Evolutionary conservation across 169 alveolate species (phyloP), one percentile per base, ranked within the genome.

Genomic region (Plasmodium relictum): DNA sequence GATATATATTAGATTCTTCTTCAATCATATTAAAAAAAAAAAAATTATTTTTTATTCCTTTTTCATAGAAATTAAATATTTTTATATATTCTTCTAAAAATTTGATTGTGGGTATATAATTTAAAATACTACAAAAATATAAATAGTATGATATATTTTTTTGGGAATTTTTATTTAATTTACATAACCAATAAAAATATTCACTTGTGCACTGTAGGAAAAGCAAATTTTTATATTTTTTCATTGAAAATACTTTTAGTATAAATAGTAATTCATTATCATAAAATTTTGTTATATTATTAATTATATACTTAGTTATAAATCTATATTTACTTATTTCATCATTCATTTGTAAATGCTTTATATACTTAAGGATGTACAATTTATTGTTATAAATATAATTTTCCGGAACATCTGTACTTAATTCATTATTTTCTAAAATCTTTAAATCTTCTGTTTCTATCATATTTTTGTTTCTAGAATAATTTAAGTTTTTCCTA

Each of bases 121-220:
- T 83, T 6, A 83, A 26, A 12, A 56, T 6, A 44, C 45, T 39
- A 39, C 91, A 83, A 45, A 52, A 69, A 69, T 83, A 62, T 22
- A 83, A 62, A 31, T 83, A 83, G 6, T 66, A 45, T 0, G 91
- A 83, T n/a, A 83, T 83, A 31, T 10, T 83, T 45, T 39, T 83
- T 56, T 69, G 20, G 2, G 69, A 31, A 8, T 73, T 42, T 69
- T 83, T 83, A 54, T 83, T 83, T 61, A 70, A 22, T 83, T 41
- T 68, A 52, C 91, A 83, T 20, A 41, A 26, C 91, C 91, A 83
- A 62, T 83, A 83, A 71, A 66, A 69, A 37, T 83, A 83, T 56
- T 83, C 91, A 54, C 91, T 83, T 16, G 39, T 41, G 56, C 91
- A 69, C 26, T 83, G 91, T 44, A 83, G 39, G 44, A 83, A 71